A percentile compares a stretch with the other conserved stretches of the same genome.
Evolutionary conservation across 1,284 basidiomycete species (phyloP).

Genomic region (Ceratobasidium sp.): DNA sequence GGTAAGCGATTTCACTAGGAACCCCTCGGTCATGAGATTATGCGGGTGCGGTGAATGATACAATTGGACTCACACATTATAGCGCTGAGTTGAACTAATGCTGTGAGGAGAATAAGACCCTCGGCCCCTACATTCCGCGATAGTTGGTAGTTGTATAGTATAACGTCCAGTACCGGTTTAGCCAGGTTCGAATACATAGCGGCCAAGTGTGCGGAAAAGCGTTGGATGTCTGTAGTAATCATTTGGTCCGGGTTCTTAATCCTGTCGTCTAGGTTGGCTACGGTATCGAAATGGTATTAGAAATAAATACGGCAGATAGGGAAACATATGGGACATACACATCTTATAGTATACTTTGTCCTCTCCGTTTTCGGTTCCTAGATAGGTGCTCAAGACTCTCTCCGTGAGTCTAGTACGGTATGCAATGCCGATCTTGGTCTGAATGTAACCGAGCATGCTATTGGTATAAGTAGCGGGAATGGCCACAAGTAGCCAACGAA

Average conservation of each 20-base stretch:
- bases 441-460: slow-evolving; percentile 92
- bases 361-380: slow-evolving; percentile 72
- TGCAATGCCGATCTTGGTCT: slow-evolving; percentile 90
- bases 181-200: slow-evolving; percentile 94
- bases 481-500: slow-evolving; percentile 91
- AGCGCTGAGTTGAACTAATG: slow-evolving; percentile 83
- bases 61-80: slow-evolving; percentile 58
- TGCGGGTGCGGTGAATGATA: not conserved
- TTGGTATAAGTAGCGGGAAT: slow-evolving; percentile 96
- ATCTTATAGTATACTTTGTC: slow-evolving; percentile 90
- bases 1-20: slow-evolving; percentile 77
- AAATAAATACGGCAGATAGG: not conserved
- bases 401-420: slow-evolving; percentile 88
- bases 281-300: slow-evolving; percentile 29
- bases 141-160: slow-evolving; percentile 95
- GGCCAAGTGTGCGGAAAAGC: slow-evolving; percentile 88
- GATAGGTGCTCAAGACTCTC: slow-evolving; percentile 81
- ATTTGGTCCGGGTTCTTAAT: slow-evolving; percentile 98
- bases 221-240: slow-evolving; percentile 95
- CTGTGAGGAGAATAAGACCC: slow-evolving; percentile 81
- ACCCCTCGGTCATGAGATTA: slow-evolving; percentile 6
- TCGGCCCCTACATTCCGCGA: slow-evolving; percentile 94
- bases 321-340: slow-evolving; percentile 56
- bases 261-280: slow-evolving; percentile 90
- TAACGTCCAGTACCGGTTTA: slow-evolving; percentile 91